phyloP scores from a whole-genome alignment of 2,329 filamentous ascomycete genomes.

The Ophiostoma piceae region DNA sequence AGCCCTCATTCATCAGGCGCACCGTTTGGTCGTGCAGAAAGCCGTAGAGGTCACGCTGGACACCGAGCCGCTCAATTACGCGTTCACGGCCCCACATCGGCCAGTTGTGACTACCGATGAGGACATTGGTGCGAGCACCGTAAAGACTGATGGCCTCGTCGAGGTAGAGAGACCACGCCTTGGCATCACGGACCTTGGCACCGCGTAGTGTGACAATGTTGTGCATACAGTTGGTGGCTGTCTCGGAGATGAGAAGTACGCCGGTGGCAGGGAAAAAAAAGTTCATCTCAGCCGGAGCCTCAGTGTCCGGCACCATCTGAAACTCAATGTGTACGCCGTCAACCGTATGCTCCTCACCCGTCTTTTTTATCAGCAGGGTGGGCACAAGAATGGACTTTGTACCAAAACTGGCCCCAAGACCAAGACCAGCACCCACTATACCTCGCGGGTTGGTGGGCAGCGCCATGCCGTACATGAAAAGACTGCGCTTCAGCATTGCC shows the following conservation, averaged over 20 bases:
- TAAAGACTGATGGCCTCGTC: constrained; percentile 18
- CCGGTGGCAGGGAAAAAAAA: constrained; percentile 16
- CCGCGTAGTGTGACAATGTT: constrained; percentile 20
- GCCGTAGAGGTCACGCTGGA: constrained; percentile 21
- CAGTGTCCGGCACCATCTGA: constrained; percentile 22
- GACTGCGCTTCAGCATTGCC: constrained; percentile 19
- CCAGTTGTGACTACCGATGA: constrained; percentile 22
- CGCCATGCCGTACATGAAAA: constrained; percentile 20
- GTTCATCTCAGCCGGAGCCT: constrained; percentile 22
- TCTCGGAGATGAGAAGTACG: constrained; percentile 17
- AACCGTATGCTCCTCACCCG: constrained; percentile 15
- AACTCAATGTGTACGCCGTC: constrained; percentile 19
- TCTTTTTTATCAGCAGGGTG: neutral
- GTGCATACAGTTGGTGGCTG: constrained; percentile 21
- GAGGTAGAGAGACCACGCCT: constrained; percentile 21
- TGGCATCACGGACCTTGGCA: constrained; percentile 18
- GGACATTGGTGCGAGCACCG: constrained; percentile 8
- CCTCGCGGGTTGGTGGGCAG: constrained; percentile 7
- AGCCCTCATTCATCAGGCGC: constrained; percentile 19
- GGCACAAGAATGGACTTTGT: neutral
- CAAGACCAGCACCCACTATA: neutral
- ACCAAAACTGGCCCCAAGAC: neutral
- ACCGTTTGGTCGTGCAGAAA: constrained; percentile 21
- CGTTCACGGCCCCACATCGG: constrained; percentile 19
- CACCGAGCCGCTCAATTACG: constrained; percentile 12